These are phyloP conservation scores for Grosmannia serpens DNA, from an alignment of 2,329 filamentous ascomycete genomes.

Conservation along the genomic window DNA sequence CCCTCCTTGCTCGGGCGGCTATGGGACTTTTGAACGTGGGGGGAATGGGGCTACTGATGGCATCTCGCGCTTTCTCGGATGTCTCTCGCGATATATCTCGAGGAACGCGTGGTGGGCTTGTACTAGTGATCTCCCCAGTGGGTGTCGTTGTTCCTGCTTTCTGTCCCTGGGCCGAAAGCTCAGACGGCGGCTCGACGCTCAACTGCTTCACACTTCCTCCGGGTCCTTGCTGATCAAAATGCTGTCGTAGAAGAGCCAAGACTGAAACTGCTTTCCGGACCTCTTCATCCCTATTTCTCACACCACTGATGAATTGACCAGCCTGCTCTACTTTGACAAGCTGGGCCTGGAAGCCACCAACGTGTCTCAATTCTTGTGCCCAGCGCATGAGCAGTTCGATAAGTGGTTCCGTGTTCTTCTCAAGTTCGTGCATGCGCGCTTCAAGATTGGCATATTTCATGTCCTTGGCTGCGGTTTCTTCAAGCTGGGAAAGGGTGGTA, in stretches of 20 bases:
- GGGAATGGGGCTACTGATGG: background rate
- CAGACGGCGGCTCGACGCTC: background rate
- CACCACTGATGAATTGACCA: background rate
- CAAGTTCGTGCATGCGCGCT: constrained; percentile 3
- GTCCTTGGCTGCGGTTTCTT: constrained; percentile 4
- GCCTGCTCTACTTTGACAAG: constrained; percentile 7
- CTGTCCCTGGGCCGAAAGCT: too few relatives aligned
- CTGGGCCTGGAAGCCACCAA: constrained; percentile 2
- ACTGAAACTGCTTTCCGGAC: constrained; percentile 4
- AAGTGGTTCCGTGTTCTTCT: constrained; percentile 2
- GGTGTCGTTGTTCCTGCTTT: background rate
- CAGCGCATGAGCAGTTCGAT: constrained; percentile 5
- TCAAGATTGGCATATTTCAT: constrained; percentile 1
- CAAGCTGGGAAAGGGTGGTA: constrained; percentile 1
- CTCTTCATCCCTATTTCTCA: constrained; percentile 3
- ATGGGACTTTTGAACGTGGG: background rate
- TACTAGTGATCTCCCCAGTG: background rate
- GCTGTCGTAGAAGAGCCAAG: constrained; percentile 4
- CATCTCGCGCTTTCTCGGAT: background rate
- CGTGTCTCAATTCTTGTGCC: constrained; percentile 7
- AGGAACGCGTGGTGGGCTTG: background rate
- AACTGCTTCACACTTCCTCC: background rate
- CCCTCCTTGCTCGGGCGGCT: background rate
- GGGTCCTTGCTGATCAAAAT: background rate
- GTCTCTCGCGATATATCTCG: background rate